phyloP scores from a whole-genome alignment of 768 basidiomycete species.

The Leccinum boreale region DNA sequence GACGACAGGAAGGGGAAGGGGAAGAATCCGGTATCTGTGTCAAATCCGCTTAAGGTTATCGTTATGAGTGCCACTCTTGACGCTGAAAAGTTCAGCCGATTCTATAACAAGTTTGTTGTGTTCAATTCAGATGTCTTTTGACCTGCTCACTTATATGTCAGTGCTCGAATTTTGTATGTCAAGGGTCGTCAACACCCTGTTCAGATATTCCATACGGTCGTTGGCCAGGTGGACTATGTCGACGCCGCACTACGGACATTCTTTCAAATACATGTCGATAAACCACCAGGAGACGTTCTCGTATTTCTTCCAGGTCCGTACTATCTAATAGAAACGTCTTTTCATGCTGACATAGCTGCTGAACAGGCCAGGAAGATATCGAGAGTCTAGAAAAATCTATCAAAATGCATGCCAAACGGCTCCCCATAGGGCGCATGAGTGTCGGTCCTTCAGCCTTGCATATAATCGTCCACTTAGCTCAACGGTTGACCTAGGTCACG shows the following conservation, averaged over 20 bases:
- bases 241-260: constrained; percentile 90
- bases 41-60: constrained; percentile 81
- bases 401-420: constrained; percentile 58
- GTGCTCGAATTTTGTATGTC: constrained; percentile 86
- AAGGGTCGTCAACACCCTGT: constrained; percentile 94
- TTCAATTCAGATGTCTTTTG: neutral
- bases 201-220: constrained; percentile 71
- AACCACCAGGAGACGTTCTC: constrained; percentile 82
- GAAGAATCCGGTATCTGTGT: constrained; percentile 32
- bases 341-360: neutral
- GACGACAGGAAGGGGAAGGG: constrained; percentile 45
- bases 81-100: constrained; percentile 89
- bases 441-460: constrained; percentile 34
- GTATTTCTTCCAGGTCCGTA: constrained; percentile 83
- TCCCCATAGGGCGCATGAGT: constrained; percentile 54
- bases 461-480: neutral
- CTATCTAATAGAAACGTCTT: neutral
- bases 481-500: constrained; percentile 48
- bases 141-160: constrained; percentile 29
- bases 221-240: constrained; percentile 77
- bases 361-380: constrained; percentile 90
- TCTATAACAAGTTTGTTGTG: constrained; percentile 71
- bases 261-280: constrained; percentile 86
- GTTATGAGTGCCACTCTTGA: constrained; percentile 99
- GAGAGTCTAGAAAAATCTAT: constrained; percentile 81